Percentiles rank a stretch among this genome's conserved stretches.
Evolutionary conservation across 805 yeast genomes (phyloP).

Genomic region (Wickerhamiella shivajii): DNA sequence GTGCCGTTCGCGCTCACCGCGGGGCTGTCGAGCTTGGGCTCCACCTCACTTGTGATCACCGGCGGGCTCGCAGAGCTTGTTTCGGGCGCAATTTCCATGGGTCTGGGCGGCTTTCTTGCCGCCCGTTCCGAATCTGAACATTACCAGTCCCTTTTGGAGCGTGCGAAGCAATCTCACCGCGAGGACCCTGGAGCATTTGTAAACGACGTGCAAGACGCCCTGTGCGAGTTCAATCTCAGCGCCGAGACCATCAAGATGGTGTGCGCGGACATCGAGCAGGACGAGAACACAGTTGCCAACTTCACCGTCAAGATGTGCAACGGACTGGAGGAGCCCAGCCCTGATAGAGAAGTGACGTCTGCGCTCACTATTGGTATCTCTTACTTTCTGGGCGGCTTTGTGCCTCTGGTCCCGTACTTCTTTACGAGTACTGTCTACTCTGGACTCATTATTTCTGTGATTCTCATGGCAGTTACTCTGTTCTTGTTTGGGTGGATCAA

Average conservation of each 20-base stretch:
- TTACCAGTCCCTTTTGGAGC: conserved; percentile 19
- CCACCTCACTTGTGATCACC: conserved; percentile 77
- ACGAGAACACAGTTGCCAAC: conserved; percentile 67
- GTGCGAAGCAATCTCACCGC: conserved; percentile 18
- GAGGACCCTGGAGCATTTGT: conserved; percentile 31
- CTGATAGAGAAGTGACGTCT: conserved; percentile 72
- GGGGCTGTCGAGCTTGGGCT: conserved; percentile 82
- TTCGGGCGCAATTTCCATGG: conserved; percentile 96
- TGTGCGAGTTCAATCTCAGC: conserved; percentile 52
- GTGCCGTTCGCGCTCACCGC: conserved; percentile 99
- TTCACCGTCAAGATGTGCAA: conserved; percentile 77
- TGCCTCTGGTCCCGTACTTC: conserved; percentile 84
- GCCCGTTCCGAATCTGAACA: conserved; percentile 62
- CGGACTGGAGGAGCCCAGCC: conserved; percentile 93
- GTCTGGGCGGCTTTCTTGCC: conserved; percentile 90
- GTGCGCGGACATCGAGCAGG: conserved; percentile 60
- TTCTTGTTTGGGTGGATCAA: conserved; percentile 78
- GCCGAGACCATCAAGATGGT: conserved; percentile 62
- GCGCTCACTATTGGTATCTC: conserved; percentile 84
- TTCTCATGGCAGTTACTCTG: conserved; percentile 73
- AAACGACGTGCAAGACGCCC: conserved; percentile 67
- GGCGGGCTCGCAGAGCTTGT: conserved; percentile 98
- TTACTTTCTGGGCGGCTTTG: conserved; percentile 82
- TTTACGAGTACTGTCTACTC: conserved; percentile 60
- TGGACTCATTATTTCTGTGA: conserved; percentile 60